Base-by-base conservation (phyloP, 148 eudicot species). In the Chenopodium suecicum region DNA sequence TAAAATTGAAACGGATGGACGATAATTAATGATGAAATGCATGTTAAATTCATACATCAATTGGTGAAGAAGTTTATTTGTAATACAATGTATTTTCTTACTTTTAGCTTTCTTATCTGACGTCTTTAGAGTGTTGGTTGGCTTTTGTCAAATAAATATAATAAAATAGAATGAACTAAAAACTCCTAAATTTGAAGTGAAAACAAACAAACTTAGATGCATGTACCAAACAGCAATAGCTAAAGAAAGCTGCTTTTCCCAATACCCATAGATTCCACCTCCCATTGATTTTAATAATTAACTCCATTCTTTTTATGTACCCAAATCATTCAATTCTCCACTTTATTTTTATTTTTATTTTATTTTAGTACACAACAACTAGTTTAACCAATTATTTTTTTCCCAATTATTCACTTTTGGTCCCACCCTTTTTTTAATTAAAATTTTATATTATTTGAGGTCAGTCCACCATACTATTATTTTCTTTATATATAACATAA, bases 181-280 rank as follows among this genome's bases (percentile, higher is more conserved):
- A 6, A 46, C 13, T 14, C 0, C 31, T 1, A 12, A 66, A 3
- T 10, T 72, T 72, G 70, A 73, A 73, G 12, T 80, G 44, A 10
- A 23, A 70, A 41, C 44, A 41, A 37, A 27, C 54, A 66, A 75
- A 80, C 78, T 52, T 52, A 80, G 86, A 83, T 84, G 83, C 83
- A 84, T 84, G 86, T 70, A 84, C 81, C 77, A 76, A 48, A 41
- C 73, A 71, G 17, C 50, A 67, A 4, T 5, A 44, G 46, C 22
- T 17, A 67, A 31, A n/a, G 31, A 80, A 80, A 80, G 75, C 78
- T 80, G 74, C 83, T 84, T 84, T 80, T 71, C 78, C 85, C 83
- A 76, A 84, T 81, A 83, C 83, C 83, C 47, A 76, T 64, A 80
- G 86, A 84, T 84, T 84, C 82, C 86, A 47, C 22, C 79, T 72